phyloP scores from a whole-genome alignment of 1,284 basidiomycete species.

The Trichosporon asahii region DNA sequence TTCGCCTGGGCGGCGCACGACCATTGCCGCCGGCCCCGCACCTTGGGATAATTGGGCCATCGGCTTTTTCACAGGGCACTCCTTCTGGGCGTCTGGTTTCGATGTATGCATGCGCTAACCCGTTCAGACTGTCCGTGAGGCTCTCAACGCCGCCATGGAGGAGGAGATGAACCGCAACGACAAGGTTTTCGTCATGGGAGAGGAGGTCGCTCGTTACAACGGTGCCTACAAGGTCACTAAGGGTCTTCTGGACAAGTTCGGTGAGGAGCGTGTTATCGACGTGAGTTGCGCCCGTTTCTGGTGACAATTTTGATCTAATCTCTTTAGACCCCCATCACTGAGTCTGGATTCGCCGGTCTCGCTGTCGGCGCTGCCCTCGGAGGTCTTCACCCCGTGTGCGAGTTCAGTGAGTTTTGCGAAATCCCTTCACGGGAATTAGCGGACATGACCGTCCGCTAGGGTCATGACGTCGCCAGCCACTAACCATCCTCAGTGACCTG shows the following conservation, averaged over 20 bases:
- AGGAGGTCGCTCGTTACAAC: slow-evolving; percentile 98
- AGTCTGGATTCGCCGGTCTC: slow-evolving; percentile 97
- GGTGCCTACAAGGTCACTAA: slow-evolving; percentile 99
- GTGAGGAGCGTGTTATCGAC: slow-evolving; percentile 97
- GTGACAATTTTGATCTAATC: neutral
- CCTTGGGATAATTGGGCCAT: neutral
- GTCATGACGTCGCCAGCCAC: slow-evolving; percentile 11
- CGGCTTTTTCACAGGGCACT: slow-evolving; percentile 14
- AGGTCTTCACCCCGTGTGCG: slow-evolving; percentile 94
- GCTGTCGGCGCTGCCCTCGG: slow-evolving; percentile 92
- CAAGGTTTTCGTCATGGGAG: slow-evolving; percentile 91
- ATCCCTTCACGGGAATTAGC: neutral
- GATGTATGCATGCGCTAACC: slow-evolving; percentile 4
- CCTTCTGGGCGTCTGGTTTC: neutral
- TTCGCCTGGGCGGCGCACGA: neutral
- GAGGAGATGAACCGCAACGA: slow-evolving; percentile 99
- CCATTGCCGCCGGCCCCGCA: slow-evolving; percentile 20
- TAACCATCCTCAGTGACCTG: slow-evolving; percentile 43
- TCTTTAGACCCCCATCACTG: slow-evolving; percentile 78
- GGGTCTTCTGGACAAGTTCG: slow-evolving; percentile 98
- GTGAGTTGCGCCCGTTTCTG: slow-evolving; percentile 36
- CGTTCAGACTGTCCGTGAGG: slow-evolving; percentile 91
- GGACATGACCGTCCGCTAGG: neutral
- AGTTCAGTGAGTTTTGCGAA: slow-evolving; percentile 66
- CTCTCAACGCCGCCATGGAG: slow-evolving; percentile 97